A percentile compares a stretch with the other conserved stretches of the same genome.
Evolutionary conservation across 768 basidiomycete genomes (phyloP).

Genomic region (Mycena rosella): DNA sequence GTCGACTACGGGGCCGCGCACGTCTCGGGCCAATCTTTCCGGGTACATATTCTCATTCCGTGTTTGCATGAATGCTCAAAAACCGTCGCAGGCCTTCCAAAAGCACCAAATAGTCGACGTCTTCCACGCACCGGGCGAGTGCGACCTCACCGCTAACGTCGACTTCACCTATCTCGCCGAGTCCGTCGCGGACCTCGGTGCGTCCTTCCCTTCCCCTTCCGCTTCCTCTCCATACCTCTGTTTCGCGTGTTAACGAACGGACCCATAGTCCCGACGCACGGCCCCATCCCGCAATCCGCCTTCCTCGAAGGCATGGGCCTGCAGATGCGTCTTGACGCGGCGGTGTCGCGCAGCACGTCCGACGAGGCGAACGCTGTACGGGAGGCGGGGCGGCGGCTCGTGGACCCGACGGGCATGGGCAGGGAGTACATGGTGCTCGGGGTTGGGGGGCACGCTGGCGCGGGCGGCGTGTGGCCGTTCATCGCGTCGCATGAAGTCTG

Average conservation of each 20-base stretch:
- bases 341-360: conserved; percentile 54
- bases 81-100: conserved; percentile 81
- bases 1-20: conserved; percentile 91
- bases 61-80: conserved; percentile 5
- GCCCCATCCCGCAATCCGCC: conserved; percentile 78
- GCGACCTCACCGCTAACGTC: conserved; percentile 96
- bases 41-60: conserved; percentile 64
- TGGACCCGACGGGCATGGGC: conserved; percentile 90
- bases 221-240: too few species aligned
- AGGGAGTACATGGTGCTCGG: conserved; percentile 87
- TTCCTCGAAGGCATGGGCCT: conserved; percentile 90
- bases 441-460: conserved; percentile 37
- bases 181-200: conserved; percentile 76
- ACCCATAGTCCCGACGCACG: conserved; percentile 62
- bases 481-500: background rate
- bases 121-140: conserved; percentile 87
- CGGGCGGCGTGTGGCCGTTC: conserved; percentile 27
- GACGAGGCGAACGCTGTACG: conserved; percentile 69
- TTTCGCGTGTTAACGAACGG: conserved; percentile 51
- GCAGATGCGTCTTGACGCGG: conserved; percentile 65
- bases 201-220: conserved; percentile 36
- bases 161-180: conserved; percentile 93
- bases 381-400: conserved; percentile 75
- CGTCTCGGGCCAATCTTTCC: conserved; percentile 78
- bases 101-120: conserved; percentile 87